Percentiles rank a stretch among this genome's conserved stretches.
Evolutionary conservation across 257 asterid species (phyloP).

Genomic region (Ajuga chamaepitys): DNA sequence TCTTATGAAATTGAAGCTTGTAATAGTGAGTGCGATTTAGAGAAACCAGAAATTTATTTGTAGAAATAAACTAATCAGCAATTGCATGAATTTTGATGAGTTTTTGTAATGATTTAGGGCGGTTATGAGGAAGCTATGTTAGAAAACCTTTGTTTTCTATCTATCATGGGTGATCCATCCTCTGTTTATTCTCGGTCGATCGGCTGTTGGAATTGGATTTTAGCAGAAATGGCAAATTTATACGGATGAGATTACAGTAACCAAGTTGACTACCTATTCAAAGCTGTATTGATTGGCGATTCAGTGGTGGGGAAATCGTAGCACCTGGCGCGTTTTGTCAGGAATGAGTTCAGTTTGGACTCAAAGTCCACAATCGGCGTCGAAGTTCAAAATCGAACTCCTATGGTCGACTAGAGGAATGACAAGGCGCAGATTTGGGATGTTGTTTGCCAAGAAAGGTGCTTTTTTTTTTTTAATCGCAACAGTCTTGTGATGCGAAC

Average conservation of each 20-base stretch:
- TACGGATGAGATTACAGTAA: constrained; percentile 50
- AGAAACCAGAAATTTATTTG: no score
- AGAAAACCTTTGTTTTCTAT: no score
- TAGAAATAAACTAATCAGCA: no score
- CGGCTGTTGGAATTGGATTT: not conserved
- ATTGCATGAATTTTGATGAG: no score
- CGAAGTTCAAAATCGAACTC: constrained; percentile 70
- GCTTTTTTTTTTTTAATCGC: no score
- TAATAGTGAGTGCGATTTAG: no score
- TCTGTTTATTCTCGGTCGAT: not conserved
- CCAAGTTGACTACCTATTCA: constrained; percentile 70
- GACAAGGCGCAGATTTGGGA: constrained; percentile 94
- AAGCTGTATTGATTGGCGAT: constrained; percentile 70
- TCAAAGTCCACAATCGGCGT: constrained; percentile 80
- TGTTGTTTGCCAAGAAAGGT: constrained; percentile 89
- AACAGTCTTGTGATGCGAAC: constrained; percentile 18
- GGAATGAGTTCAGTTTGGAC: constrained; percentile 71
- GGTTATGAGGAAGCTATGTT: no score
- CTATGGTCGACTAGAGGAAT: constrained; percentile 47
- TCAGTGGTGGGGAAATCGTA: constrained; percentile 87
- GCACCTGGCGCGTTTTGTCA: constrained; percentile 59
- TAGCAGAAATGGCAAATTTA: constrained; percentile 36
- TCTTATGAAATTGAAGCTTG: no score
- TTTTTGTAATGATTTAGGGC: no score
- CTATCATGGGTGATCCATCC: no score